Base-by-base conservation (phyloP, 805 yeast genomes). In the Candida nonsorbophila region DNA sequence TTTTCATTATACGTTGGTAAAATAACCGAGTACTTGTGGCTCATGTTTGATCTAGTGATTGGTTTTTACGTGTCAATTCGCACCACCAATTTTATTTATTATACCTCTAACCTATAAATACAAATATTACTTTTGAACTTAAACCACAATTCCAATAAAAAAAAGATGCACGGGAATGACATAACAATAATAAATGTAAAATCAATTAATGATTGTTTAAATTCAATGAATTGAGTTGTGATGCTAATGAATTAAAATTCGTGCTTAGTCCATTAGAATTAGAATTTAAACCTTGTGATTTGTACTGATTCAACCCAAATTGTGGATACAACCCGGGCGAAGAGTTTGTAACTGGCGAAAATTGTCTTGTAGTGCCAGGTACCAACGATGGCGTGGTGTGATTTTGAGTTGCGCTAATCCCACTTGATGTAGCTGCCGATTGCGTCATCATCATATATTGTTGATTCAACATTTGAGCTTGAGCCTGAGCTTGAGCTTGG, bases 1-100 rank as follows among this genome's bases (percentile, higher is more conserved):
- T 72, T 72, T 61, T 81, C 90, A 62, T 82, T 82, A 51, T 81
- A 81, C 2, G 90, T 81, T 22, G 90, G 90, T 31, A 81, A 62
- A 42, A 81, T 80, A 25, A 81, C 83, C 6, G 85, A 74, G 57
- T 82, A 81, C 51, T 80, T 81, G 55, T 48, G 36, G 17, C 36
- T 27, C 48, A 45, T 44, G 31, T 4, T 37, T 29, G 18, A 18
- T 13, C 13, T 25, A 24, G 22, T 22, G 14, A 8, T 18, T 18
- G 10, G 7, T 18, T 18, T 18, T 10, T 18, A 10, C 10, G 10
- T 18, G 20, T 8, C 20, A 18, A 18, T 18, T 18, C 10, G 7
- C 10, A 10, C 13, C 23, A 6, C 6, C 11, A 6, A 21, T 18
- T 18, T 7, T 18, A 7, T 18, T 7, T 7, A 18, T 18, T 18